Evolutionary conservation across 164 flowering plant species (phyloP).

Genomic region (Umbilicus rupestris): DNA sequence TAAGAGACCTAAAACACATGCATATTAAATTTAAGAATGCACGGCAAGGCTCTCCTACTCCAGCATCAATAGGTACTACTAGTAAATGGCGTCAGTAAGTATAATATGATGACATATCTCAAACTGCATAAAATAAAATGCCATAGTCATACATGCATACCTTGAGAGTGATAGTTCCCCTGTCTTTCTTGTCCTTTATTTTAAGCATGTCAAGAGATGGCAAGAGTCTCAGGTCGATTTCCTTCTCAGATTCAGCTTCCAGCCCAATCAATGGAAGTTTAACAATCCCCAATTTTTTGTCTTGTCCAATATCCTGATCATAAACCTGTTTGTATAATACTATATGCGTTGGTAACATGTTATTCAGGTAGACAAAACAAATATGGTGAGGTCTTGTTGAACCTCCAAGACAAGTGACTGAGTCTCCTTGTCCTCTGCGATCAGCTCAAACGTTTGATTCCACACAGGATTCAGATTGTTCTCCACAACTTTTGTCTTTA

Average conservation of each 20-base stretch:
- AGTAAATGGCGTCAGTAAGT: no score
- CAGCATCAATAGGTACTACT: no score
- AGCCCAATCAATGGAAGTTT: conserved; percentile 57
- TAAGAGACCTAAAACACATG: no score
- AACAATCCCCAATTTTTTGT: conserved; percentile 67
- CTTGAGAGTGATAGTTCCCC: conserved; percentile 75
- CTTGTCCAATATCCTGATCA: conserved; percentile 88
- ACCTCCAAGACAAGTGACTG: conserved; percentile 84
- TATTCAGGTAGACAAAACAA: neutral
- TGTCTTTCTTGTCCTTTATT: conserved; percentile 86
- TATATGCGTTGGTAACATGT: neutral
- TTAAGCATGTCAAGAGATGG: conserved; percentile 82
- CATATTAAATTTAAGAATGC: no score
- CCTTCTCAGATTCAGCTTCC: conserved; percentile 50
- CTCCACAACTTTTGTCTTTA: conserved; percentile 68
- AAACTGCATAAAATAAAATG: no score
- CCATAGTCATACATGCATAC: conserved; percentile 24
- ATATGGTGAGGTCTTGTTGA: neutral
- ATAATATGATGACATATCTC: no score
- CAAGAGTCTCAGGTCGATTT: conserved; percentile 50
- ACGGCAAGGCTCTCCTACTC: no score
- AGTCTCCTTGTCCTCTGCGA: conserved; percentile 96
- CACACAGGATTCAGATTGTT: conserved; percentile 93
- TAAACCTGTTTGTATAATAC: conserved; percentile 42
- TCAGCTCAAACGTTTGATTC: conserved; percentile 78